Percentiles rank a stretch among this genome's conserved stretches.
These are phyloP conservation scores for Vaccinium macrocarpon DNA, from an alignment of 148 eudicot species.

Conservation along the genomic window DNA sequence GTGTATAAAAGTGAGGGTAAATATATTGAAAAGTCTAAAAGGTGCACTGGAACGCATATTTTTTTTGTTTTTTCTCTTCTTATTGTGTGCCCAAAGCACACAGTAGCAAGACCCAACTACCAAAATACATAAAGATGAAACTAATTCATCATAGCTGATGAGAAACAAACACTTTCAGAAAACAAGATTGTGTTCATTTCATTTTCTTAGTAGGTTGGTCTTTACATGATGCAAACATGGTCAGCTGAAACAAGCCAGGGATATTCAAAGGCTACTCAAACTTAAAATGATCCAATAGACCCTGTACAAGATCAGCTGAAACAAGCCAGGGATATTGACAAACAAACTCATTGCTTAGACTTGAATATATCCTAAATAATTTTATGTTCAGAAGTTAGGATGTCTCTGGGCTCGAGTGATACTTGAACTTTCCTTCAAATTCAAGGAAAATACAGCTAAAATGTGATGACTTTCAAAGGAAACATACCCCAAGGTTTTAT, in stretches of 20 bases:
- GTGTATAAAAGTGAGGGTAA: too few relatives aligned
- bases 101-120: not conserved
- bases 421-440: not conserved
- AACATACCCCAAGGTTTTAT: not conserved
- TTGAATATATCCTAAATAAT: not conserved
- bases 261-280: not conserved
- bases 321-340: not conserved
- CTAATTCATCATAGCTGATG: not conserved
- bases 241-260: not conserved
- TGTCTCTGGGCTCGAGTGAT: not conserved
- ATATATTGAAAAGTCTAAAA: too few relatives aligned
- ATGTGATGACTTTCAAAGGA: not conserved
- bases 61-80: too few relatives aligned
- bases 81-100: too few relatives aligned
- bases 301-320: not conserved
- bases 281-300: not conserved
- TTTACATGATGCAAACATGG: not conserved
- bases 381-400: not conserved
- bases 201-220: not conserved
- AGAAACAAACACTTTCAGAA: not conserved
- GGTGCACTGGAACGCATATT: too few relatives aligned
- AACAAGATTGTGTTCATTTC: not conserved
- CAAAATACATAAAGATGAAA: not conserved
- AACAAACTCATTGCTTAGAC: not conserved
- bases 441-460: not conserved